Base-by-base conservation (phyloP, 176 grass and related monocot genomes). In the Musa schizocarpa region DNA sequence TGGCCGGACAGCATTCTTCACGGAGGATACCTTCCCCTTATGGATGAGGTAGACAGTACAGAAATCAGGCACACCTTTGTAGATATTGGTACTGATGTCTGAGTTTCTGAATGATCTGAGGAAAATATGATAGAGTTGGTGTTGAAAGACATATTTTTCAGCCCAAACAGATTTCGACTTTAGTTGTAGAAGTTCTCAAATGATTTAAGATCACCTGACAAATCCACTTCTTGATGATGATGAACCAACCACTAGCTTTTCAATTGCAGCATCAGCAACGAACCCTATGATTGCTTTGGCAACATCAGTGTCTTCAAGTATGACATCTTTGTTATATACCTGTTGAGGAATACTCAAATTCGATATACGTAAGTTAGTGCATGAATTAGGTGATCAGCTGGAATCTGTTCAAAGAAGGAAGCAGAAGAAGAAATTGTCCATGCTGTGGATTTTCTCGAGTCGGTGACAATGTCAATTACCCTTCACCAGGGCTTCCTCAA, bases 11-110 rank as follows among this genome's bases (percentile, higher is more conserved):
- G 83, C 83, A 27, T 27, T 81, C 53, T 68, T 66, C 58, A 58
- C 2, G 43, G 78, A 77, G 26, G 83, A 77, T 9, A 77, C 19
- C 66, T 77, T 86, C 59, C 63, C 50, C 50, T 86, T 86, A 8
- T 79, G 72, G 25, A 86, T 81, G 49, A 81, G 52, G 70, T 81
- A 86, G 53, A 86, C 65, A 25, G 56, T 81, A 67, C 83, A 86
- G 53, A 86, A 86, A 49, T 86, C 79, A 0, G 83, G 66, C 63
- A 79, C 73, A 24, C 67, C 53, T 67, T 64, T 86, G 9, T 67
- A 26, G 59, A 86, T 54, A 71, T 5, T 81, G 48, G 24, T 53
- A 0, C 78, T 20, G 49, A 86, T 57, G 66, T 86, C 83, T 73
- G 65, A 50, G 21, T n/a, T 56, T 57, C 72, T 86, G 34, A 86